A percentile compares a stretch with the other conserved stretches of the same genome.
These are phyloP conservation scores for Pneumocystis murina DNA, from an alignment of 1,139 yeast genomes.

Conservation along the genomic window DNA sequence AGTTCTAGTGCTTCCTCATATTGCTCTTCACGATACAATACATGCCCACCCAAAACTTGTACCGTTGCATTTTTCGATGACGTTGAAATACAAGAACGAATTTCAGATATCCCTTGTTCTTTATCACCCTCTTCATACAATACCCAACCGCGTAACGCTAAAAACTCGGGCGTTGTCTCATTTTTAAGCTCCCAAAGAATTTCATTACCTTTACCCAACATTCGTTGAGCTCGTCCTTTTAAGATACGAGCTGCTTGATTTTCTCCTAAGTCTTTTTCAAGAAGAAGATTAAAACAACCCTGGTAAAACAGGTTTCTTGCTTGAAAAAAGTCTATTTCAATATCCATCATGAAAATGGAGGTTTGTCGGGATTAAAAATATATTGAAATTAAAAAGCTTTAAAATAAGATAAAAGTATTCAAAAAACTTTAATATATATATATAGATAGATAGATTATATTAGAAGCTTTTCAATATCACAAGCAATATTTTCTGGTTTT, in stretches of 20 bases:
- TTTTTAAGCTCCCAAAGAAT: not conserved
- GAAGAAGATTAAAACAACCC: not conserved
- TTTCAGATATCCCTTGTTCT: no score
- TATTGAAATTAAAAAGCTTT: no score
- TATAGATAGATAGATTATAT: not conserved
- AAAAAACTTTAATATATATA: no score
- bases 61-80: no score
- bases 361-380: no score
- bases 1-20: no score
- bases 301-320: not conserved
- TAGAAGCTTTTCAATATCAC: slow-evolving; percentile 11
- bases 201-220: not conserved
- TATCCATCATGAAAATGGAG: no score
- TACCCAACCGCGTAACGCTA: not conserved
- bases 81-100: no score
- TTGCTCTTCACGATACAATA: no score
- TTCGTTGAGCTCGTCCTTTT: not conserved
- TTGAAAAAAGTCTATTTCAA: not conserved
- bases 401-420: no score
- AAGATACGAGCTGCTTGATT: not conserved
- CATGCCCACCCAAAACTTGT: no score
- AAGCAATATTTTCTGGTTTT: slow-evolving; percentile 33
- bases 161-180: not conserved
- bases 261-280: not conserved
- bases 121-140: not conserved